These are phyloP conservation scores for Chlamydomonas sphaeroides DNA, from an alignment of 139 green algal species.

Conservation along the genomic window DNA sequence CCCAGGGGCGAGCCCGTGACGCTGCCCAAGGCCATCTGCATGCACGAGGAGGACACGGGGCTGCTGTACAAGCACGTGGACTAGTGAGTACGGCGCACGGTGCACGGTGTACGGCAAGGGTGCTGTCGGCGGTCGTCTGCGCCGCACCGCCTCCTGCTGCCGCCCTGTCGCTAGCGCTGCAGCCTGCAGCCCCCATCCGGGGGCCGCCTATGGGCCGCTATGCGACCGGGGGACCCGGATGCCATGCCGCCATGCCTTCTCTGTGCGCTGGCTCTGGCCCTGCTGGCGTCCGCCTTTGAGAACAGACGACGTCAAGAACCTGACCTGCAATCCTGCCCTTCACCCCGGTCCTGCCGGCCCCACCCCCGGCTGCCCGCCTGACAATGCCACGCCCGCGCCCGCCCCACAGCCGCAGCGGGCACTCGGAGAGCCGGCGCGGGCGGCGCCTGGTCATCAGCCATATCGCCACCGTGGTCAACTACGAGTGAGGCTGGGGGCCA, in stretches of 20 bases:
- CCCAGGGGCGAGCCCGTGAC: slow-evolving; percentile 59
- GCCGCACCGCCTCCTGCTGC: no score
- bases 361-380: background rate
- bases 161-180: no score
- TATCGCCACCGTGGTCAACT: slow-evolving; percentile 64
- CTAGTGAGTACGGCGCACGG: slow-evolving; percentile 58
- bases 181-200: no score
- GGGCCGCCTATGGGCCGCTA: no score
- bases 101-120: slow-evolving; percentile 42
- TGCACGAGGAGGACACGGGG: slow-evolving; percentile 91
- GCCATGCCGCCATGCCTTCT: no score
- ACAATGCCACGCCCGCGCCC: background rate
- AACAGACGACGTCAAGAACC: no score
- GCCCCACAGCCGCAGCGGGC: slow-evolving; percentile 28
- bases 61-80: slow-evolving; percentile 90
- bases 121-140: no score
- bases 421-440: slow-evolving; percentile 57
- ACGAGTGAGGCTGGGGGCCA: no score
- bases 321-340: no score
- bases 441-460: slow-evolving; percentile 65
- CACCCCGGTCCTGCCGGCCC: background rate
- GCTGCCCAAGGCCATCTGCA: slow-evolving; percentile 84
- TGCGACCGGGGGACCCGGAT: no score
- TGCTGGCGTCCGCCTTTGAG: no score
- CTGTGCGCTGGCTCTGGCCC: no score